Percentiles rank a stretch among this genome's conserved stretches.
phyloP scores from a whole-genome alignment of 1,284 basidiomycete species.

The Heterobasidion parviporum region DNA sequence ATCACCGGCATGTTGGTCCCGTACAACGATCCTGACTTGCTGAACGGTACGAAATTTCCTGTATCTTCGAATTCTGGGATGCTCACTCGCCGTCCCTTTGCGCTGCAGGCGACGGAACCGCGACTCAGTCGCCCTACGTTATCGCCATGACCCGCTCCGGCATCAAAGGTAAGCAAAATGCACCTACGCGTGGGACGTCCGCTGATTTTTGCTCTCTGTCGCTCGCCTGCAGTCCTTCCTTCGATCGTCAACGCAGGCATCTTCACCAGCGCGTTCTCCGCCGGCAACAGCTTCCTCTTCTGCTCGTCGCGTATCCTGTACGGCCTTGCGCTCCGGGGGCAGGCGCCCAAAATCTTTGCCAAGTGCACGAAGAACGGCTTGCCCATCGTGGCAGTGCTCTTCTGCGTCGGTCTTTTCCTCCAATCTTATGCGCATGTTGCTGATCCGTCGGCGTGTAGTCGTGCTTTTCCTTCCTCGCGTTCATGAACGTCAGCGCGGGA shows the following conservation, averaged over 20 bases:
- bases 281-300: slow-evolving; percentile 78
- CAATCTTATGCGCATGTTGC: neutral
- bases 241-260: slow-evolving; percentile 63
- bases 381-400: slow-evolving; percentile 54
- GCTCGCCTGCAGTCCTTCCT: slow-evolving; percentile 39
- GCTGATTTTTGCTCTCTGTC: neutral
- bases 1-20: slow-evolving; percentile 79
- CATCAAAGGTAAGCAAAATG: slow-evolving; percentile 39
- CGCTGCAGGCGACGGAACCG: slow-evolving; percentile 34
- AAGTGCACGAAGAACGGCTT: slow-evolving; percentile 70
- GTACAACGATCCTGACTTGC: slow-evolving; percentile 54
- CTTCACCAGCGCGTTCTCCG: slow-evolving; percentile 75
- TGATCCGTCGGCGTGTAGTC: slow-evolving; percentile 16
- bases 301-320: slow-evolving; percentile 78
- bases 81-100: neutral
- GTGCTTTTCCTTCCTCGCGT: slow-evolving; percentile 39
- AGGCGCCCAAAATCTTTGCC: slow-evolving; percentile 56
- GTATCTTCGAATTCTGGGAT: neutral
- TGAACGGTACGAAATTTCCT: slow-evolving; percentile 25
- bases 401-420: slow-evolving; percentile 28
- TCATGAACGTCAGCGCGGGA: slow-evolving; percentile 35
- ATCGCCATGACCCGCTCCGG: slow-evolving; percentile 76
- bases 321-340: slow-evolving; percentile 71
- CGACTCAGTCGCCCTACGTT: slow-evolving; percentile 71
- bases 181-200: neutral